These are phyloP conservation scores for Paramecium tetraurelia DNA, from an alignment of 73 alveolate genomes.

Conservation along the genomic window DNA sequence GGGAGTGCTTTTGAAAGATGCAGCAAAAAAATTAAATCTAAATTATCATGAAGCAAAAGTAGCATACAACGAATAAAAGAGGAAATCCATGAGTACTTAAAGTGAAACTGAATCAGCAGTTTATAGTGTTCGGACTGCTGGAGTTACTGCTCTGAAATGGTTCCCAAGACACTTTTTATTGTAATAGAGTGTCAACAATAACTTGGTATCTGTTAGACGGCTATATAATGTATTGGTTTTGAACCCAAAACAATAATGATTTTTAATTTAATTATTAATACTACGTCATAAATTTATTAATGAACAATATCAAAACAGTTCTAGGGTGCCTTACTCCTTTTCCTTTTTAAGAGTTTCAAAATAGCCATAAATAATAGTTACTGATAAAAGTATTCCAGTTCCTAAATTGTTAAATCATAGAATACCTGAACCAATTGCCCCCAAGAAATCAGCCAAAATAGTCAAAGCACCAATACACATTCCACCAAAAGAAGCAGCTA, in stretches of 20 bases:
- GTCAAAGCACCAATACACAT: conserved; percentile 99
- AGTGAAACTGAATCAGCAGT: background rate
- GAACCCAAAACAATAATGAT: background rate
- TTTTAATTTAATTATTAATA: background rate
- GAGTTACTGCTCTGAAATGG: background rate
- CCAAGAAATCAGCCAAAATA: conserved; percentile 98
- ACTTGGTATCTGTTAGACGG: background rate
- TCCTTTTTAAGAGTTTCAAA: conserved; percentile 96
- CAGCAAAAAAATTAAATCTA: background rate
- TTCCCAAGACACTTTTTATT: background rate
- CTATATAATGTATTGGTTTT: background rate
- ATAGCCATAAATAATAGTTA: conserved; percentile 97
- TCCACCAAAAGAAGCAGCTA: conserved; percentile 99
- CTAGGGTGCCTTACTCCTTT: conserved; percentile 69
- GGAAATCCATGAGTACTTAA: background rate
- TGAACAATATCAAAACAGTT: conserved; percentile 25
- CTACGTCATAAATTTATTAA: background rate
- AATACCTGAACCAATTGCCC: conserved; percentile 97
- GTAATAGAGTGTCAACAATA: background rate
- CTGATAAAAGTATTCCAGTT: conserved; percentile 99
- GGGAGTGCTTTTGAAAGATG: background rate
- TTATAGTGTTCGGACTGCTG: background rate
- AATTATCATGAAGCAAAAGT: conserved; percentile 16
- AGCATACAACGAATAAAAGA: background rate
- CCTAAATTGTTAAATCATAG: conserved; percentile 62